Evolutionary conservation across 2,329 filamentous ascomycete species (phyloP), one percentile per base, ranked within the genome.

Genomic region (Polychaeton citri): DNA sequence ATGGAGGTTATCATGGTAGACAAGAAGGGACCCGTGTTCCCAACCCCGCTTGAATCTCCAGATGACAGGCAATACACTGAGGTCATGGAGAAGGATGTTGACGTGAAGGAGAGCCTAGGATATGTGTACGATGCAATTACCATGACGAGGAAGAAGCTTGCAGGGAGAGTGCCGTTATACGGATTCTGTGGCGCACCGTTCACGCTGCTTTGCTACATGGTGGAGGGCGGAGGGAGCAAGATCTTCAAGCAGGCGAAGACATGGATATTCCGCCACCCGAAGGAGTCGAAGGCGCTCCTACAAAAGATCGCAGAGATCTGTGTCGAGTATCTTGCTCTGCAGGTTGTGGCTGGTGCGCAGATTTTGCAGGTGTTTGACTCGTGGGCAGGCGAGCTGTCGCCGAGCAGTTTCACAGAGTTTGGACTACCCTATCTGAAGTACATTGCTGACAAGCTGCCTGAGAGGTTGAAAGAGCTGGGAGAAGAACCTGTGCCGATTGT

Each of bases 1-100:
- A 98, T 98, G 90, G 71, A 72, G n/a, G 90, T 98, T 19, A 82
- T 96, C 60, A 98, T 98, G 90, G 71, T 96, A 8, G 87, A 95
- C 60, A 92, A 90, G 64, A 92, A 94, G 61, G 90, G 90, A 0
- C 90, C 90, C 8, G 83, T 92, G 58, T 98, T 98, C 59, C 90
- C 90, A 0, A 66, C 81, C 32, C 90, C 90, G 10, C 69, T 98
- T 41, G 69, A 72, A 54, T 76, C 72, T 26, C 88, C 90, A 3
- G 71, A 79, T 35, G 87, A 95, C 55, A 73, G 72, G 43, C 87
- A 96, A 62, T 96, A 92, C 63, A 67, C 68, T 45, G 68, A 80
- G 54, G 71, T 96, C 41, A 69, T 96, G 61, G 67, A 71, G 47
- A 76, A 79, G 52, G 53, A 83, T 9, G 85, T 94, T n/a, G 76